Evolutionary conservation across 2,329 filamentous ascomycete genomes (phyloP).

Genomic region (Calonectria pseudoreteaudii): DNA sequence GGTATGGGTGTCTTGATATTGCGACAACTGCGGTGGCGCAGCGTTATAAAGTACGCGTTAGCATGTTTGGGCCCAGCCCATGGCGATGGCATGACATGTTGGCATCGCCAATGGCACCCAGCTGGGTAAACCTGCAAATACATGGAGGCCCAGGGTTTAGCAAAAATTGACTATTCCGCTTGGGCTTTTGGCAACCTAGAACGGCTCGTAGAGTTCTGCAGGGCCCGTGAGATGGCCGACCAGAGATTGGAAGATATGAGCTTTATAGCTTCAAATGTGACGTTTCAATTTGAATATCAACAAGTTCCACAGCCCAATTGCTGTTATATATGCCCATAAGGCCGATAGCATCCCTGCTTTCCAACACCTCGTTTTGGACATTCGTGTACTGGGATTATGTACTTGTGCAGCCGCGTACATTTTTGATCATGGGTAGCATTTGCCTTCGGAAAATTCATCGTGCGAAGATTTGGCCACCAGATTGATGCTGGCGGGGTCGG

Average conservation of each 20-base stretch:
- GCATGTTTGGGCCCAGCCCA: background rate
- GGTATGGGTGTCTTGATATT: background rate
- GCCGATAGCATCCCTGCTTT: background rate
- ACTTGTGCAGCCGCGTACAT: background rate
- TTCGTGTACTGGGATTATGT: background rate
- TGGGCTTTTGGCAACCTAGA: background rate
- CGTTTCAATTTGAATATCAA: background rate
- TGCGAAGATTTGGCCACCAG: background rate
- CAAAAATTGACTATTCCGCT: background rate
- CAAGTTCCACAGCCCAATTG: background rate
- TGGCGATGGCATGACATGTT: background rate
- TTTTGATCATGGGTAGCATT: background rate
- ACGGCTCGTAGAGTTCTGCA: too few species aligned
- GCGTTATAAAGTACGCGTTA: background rate
- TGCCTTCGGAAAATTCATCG: background rate
- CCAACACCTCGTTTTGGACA: background rate
- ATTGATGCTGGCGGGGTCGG: too few species aligned
- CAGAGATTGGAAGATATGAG: background rate
- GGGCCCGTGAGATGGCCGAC: background rate
- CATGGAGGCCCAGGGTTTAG: background rate
- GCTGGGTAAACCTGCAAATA: background rate
- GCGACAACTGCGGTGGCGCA: background rate
- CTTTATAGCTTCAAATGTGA: background rate
- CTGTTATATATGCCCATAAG: background rate
- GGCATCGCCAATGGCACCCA: background rate